Conservation (phyloP, 371 early-diverging fungal genomes). For the Syncephalastrum monosporum region DNA sequence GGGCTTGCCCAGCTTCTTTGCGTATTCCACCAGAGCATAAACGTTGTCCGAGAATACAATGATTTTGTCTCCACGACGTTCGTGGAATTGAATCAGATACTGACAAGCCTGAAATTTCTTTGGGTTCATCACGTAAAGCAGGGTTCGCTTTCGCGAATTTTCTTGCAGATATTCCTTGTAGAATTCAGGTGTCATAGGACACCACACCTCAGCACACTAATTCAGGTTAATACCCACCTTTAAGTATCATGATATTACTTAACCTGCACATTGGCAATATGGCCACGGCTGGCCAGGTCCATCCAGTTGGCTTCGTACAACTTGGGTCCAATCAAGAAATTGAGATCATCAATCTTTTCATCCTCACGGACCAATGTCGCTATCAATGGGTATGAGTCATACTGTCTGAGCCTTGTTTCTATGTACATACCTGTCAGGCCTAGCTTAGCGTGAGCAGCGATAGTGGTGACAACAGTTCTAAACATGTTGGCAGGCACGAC, state of each 20-base stretch:
- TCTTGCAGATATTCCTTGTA: constrained; percentile 93
- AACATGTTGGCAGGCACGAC: constrained; percentile 99
- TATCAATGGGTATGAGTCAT: background rate
- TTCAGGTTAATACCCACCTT: constrained; percentile 2
- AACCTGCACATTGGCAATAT: constrained; percentile 97
- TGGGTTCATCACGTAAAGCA: constrained; percentile 98
- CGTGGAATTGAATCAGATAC: constrained; percentile 96
- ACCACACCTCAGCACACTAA: constrained; percentile 99
- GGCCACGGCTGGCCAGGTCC: constrained; percentile 96
- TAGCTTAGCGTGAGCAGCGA: constrained; percentile 97
- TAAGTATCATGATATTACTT: background rate
- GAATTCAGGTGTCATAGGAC: constrained; percentile 98
- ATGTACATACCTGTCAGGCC: constrained; percentile 77
- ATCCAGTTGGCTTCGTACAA: constrained; percentile 99
- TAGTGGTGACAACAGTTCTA: constrained; percentile 92
- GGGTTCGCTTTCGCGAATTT: constrained; percentile 73
- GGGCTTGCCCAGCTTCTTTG: constrained; percentile 86
- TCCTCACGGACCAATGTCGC: constrained; percentile 99
- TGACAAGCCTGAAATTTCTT: constrained; percentile 98
- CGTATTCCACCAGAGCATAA: constrained; percentile 95
- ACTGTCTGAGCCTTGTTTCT: background rate
- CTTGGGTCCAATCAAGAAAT: constrained; percentile 99
- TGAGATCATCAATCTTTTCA: constrained; percentile 98
- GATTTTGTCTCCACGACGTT: constrained; percentile 97
- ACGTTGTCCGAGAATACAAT: constrained; percentile 99